Percentiles rank a stretch among this genome's conserved stretches.
These are phyloP conservation scores for Clavispora vitiphila DNA, from an alignment of 805 yeast genomes.

Conservation along the genomic window DNA sequence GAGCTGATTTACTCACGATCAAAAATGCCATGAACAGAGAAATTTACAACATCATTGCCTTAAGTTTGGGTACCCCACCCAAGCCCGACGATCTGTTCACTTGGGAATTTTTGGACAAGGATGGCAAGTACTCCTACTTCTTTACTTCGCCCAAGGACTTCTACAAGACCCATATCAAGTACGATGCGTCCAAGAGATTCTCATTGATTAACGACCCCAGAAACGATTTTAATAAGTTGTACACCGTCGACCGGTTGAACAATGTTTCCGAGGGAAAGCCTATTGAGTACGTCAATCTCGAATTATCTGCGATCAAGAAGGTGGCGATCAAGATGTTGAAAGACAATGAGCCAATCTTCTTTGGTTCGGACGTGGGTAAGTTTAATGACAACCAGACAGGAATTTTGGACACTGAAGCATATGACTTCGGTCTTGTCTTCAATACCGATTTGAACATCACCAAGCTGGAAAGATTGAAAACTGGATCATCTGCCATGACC, in stretches of 20 bases:
- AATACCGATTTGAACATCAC: slow-evolving; percentile 46
- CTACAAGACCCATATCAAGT: slow-evolving; percentile 49
- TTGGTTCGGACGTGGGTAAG: slow-evolving; percentile 87
- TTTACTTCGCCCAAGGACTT: slow-evolving; percentile 63
- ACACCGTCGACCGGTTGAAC: slow-evolving; percentile 70
- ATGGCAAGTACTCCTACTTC: slow-evolving; percentile 49
- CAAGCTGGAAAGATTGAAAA: slow-evolving; percentile 66
- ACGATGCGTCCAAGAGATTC: slow-evolving; percentile 48
- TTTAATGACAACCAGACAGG: slow-evolving; percentile 62
- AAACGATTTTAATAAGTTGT: slow-evolving; percentile 57
- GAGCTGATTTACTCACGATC: slow-evolving; percentile 28
- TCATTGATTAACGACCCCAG: slow-evolving; percentile 82
- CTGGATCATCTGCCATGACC: slow-evolving; percentile 75
- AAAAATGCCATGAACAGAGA: slow-evolving; percentile 48
- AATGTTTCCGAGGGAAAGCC: slow-evolving; percentile 68
- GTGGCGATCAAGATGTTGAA: slow-evolving; percentile 65
- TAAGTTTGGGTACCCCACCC: slow-evolving; percentile 78
- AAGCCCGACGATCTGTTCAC: slow-evolving; percentile 58
- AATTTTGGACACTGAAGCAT: slow-evolving; percentile 65
- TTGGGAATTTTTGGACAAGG: slow-evolving; percentile 77
- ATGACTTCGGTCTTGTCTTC: slow-evolving; percentile 57
- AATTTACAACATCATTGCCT: slow-evolving; percentile 58
- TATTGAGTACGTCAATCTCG: slow-evolving; percentile 67
- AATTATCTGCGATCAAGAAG: slow-evolving; percentile 51
- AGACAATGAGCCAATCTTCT: slow-evolving; percentile 75